Percentiles rank a stretch among this genome's conserved stretches.
Evolutionary conservation across 192 early-diverging fungal genomes (phyloP).

Genomic region (Spinellus fusiger): DNA sequence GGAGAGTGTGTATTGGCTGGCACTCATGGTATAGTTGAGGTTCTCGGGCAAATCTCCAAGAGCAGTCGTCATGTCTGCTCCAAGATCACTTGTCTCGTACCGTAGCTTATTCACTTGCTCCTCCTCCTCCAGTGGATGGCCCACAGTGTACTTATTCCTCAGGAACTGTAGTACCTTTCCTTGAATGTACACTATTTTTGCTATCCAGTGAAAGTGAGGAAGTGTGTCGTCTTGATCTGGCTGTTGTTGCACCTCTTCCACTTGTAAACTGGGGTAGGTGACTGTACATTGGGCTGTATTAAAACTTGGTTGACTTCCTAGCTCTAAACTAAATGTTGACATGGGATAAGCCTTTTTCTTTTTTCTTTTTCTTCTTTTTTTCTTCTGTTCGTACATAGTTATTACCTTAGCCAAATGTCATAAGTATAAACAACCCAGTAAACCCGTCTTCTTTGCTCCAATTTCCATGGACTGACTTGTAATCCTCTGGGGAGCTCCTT

Average conservation of each 20-base stretch:
- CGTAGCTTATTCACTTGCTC: neutral
- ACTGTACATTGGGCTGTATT: neutral
- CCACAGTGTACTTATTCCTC: slow-evolving; percentile 3
- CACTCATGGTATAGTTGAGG: neutral
- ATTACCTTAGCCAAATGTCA: slow-evolving; percentile 20
- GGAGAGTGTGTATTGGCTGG: neutral
- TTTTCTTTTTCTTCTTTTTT: no score
- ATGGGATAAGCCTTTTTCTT: no score
- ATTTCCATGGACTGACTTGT: neutral
- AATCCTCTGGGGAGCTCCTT: neutral
- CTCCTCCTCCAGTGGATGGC: neutral
- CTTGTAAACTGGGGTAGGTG: neutral
- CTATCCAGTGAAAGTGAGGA: slow-evolving; percentile 17
- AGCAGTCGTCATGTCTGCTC: neutral
- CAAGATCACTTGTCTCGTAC: neutral
- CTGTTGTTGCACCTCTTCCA: neutral
- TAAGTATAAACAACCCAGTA: slow-evolving; percentile 15
- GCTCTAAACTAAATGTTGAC: slow-evolving; percentile 8
- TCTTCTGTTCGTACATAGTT: neutral
- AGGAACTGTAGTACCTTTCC: slow-evolving; percentile 13
- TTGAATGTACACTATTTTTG: slow-evolving; percentile 10
- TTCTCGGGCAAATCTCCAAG: neutral
- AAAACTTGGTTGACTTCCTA: slow-evolving; percentile 2
- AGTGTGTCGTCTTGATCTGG: neutral
- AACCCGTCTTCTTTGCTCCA: slow-evolving; percentile 11